phyloP scores from a whole-genome alignment of 768 basidiomycete genomes.

The Brasilioporus rufonigricans region DNA sequence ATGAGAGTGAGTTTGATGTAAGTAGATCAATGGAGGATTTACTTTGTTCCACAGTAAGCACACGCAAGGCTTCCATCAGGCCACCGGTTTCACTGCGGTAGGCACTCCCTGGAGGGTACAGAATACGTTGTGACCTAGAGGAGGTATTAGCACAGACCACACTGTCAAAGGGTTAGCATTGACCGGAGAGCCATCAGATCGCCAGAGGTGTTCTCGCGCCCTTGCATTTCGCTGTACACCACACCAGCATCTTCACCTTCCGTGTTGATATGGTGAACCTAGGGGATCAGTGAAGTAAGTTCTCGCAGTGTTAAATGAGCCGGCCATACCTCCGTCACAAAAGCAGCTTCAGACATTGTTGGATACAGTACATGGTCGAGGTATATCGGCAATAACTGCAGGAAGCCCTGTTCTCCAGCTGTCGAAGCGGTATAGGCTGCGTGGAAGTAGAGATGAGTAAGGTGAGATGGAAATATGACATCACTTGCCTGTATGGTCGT shows the following conservation, averaged over 20 bases:
- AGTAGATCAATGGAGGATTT: constrained; percentile 18
- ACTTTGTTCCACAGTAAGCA: constrained; percentile 89
- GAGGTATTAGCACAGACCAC: constrained; percentile 3
- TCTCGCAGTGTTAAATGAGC: background rate
- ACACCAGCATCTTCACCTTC: constrained; percentile 93
- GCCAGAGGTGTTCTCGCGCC: constrained; percentile 86
- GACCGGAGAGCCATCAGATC: constrained; percentile 89
- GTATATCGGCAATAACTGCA: constrained; percentile 84
- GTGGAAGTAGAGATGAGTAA: background rate
- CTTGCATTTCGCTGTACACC: constrained; percentile 97
- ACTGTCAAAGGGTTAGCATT: constrained; percentile 21
- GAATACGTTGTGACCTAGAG: constrained; percentile 67
- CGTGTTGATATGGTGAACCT: constrained; percentile 94
- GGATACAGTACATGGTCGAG: constrained; percentile 97
- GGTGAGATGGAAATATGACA: background rate
- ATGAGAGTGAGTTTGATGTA: constrained; percentile 14
- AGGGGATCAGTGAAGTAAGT: constrained; percentile 6
- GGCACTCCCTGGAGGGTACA: constrained; percentile 80
- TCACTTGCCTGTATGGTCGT: constrained; percentile 64
- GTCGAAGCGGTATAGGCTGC: constrained; percentile 90
- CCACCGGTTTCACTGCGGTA: constrained; percentile 98
- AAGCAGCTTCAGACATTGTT: constrained; percentile 86
- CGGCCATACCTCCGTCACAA: constrained; percentile 54
- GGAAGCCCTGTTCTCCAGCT: constrained; percentile 89
- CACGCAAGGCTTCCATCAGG: constrained; percentile 86